phyloP scores from a whole-genome alignment of 2,329 filamentous ascomycete species.

The Sporothrix curviconia region DNA sequence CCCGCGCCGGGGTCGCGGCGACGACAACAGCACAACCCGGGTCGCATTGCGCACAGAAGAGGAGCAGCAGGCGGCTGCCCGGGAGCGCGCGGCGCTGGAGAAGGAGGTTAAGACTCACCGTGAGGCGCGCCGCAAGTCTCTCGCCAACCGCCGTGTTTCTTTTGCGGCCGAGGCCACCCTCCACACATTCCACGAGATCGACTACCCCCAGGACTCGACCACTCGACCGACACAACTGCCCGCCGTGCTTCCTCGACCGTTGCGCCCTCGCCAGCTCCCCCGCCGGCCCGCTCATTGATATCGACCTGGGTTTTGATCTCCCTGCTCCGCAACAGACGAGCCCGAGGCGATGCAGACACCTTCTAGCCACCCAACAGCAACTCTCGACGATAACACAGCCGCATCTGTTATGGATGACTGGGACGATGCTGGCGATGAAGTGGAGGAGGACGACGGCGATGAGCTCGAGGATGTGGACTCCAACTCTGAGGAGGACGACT shows the following conservation, averaged over 20 bases:
- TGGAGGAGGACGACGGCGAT: slow-evolving; percentile 49
- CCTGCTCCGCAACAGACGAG: slow-evolving; percentile 52
- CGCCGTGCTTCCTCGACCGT: slow-evolving; percentile 61
- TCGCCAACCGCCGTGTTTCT: slow-evolving; percentile 88
- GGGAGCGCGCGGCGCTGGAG: slow-evolving; percentile 52
- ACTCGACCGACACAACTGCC: slow-evolving; percentile 74
- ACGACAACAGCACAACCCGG: slow-evolving; percentile 40
- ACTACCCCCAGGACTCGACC: slow-evolving; percentile 81
- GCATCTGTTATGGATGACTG: slow-evolving; percentile 76
- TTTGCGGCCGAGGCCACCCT: slow-evolving; percentile 96
- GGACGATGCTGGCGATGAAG: slow-evolving; percentile 49
- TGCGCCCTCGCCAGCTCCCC: slow-evolving; percentile 36
- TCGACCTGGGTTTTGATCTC: slow-evolving; percentile 36
- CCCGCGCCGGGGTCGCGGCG: slow-evolving; percentile 26
- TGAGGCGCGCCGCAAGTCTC: slow-evolving; percentile 84
- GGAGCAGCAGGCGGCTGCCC: slow-evolving; percentile 62
- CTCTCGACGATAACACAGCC: slow-evolving; percentile 50
- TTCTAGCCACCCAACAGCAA: slow-evolving; percentile 50
- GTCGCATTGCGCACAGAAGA: slow-evolving; percentile 63
- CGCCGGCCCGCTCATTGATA: slow-evolving; percentile 31
- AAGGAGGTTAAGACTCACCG: slow-evolving; percentile 63
- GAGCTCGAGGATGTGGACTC: slow-evolving; percentile 30
- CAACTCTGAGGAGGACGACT: slow-evolving; percentile 34
- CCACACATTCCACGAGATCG: slow-evolving; percentile 93
- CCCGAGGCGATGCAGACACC: slow-evolving; percentile 52